Evolutionary conservation across 192 early-diverging fungal species (phyloP).

Genomic region (Allomyces arbusculus): DNA sequence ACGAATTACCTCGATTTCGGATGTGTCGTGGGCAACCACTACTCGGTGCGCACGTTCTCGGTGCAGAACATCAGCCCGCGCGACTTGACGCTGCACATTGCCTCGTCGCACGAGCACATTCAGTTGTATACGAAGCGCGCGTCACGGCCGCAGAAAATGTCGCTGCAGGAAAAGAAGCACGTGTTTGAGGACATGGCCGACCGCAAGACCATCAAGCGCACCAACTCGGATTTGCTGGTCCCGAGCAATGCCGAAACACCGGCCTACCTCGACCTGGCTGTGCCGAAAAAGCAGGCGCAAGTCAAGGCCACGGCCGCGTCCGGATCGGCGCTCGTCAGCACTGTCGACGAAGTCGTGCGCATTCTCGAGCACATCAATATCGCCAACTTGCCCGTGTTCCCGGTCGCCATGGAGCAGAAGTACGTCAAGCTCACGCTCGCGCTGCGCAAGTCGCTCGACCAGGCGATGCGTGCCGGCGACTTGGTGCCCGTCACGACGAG

Average conservation of each 20-base stretch:
- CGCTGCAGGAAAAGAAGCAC: slow-evolving; percentile 5
- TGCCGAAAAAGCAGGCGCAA: neutral
- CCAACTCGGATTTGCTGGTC: slow-evolving; percentile 15
- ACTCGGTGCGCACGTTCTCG: slow-evolving; percentile 50
- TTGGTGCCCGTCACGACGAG: slow-evolving; percentile 29
- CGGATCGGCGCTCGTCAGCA: neutral
- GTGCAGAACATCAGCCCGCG: slow-evolving; percentile 64
- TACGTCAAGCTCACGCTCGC: slow-evolving; percentile 47
- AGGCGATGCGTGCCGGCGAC: slow-evolving; percentile 44
- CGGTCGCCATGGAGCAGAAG: slow-evolving; percentile 32
- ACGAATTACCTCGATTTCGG: slow-evolving; percentile 95
- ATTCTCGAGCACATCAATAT: neutral
- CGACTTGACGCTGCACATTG: slow-evolving; percentile 20
- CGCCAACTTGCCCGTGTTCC: neutral
- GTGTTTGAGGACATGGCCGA: slow-evolving; percentile 16
- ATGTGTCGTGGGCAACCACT: slow-evolving; percentile 57
- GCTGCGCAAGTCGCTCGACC: slow-evolving; percentile 49
- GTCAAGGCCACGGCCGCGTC: neutral
- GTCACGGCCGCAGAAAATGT: neutral
- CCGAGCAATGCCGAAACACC: slow-evolving; percentile 1
- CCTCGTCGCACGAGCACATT: slow-evolving; percentile 17
- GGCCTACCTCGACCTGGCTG: slow-evolving; percentile 8
- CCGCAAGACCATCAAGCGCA: slow-evolving; percentile 20
- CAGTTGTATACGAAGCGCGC: slow-evolving; percentile 12
- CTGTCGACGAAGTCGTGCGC: neutral